A percentile compares a stretch with the other conserved stretches of the same genome.
Evolutionary conservation across 2,329 filamentous ascomycete genomes (phyloP).

Genomic region (Xylaria hypoxylon): DNA sequence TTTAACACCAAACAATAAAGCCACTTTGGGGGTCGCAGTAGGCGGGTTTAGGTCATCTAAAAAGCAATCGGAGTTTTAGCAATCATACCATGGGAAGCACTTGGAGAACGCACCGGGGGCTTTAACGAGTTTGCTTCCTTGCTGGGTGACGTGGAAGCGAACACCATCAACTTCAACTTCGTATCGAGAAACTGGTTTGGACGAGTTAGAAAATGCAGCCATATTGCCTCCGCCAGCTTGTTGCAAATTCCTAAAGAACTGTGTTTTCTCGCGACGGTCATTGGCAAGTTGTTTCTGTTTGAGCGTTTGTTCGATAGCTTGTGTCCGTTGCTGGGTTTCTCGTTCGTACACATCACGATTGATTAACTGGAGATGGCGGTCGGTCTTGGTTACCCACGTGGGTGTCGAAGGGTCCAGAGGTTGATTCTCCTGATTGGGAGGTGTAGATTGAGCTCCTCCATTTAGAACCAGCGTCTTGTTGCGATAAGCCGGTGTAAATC

Average conservation of each 20-base stretch:
- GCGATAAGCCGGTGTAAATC: conserved; percentile 46
- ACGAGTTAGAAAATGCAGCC: conserved; percentile 47
- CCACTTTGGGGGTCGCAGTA: conserved; percentile 78
- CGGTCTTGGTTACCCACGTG: conserved; percentile 77
- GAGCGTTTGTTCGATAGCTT: conserved; percentile 77
- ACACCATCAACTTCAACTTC: conserved; percentile 78
- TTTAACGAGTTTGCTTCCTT: conserved; percentile 85
- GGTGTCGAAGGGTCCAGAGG: conserved; percentile 53
- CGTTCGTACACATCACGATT: conserved; percentile 83
- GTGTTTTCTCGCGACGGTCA: conserved; percentile 68
- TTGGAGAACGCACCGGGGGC: conserved; percentile 69
- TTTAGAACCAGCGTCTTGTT: conserved; percentile 52
- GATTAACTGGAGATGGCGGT: conserved; percentile 84
- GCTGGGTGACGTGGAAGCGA: conserved; percentile 77
- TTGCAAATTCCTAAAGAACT: conserved; percentile 62
- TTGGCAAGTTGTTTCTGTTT: conserved; percentile 66
- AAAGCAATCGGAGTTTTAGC: conserved; percentile 39
- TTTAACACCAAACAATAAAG: conserved; percentile 78
- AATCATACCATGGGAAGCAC: conserved; percentile 17
- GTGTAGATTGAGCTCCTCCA: conserved; percentile 44
- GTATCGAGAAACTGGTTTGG: conserved; percentile 58
- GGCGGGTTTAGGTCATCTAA: conserved; percentile 70
- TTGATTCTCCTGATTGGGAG: conserved; percentile 47
- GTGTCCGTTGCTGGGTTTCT: conserved; percentile 73
- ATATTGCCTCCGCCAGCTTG: conserved; percentile 48